Evolutionary conservation across 495 filamentous ascomycete genomes (phyloP), one percentile per base, ranked within the genome.

Genomic region (Penicillium diatomitis): DNA sequence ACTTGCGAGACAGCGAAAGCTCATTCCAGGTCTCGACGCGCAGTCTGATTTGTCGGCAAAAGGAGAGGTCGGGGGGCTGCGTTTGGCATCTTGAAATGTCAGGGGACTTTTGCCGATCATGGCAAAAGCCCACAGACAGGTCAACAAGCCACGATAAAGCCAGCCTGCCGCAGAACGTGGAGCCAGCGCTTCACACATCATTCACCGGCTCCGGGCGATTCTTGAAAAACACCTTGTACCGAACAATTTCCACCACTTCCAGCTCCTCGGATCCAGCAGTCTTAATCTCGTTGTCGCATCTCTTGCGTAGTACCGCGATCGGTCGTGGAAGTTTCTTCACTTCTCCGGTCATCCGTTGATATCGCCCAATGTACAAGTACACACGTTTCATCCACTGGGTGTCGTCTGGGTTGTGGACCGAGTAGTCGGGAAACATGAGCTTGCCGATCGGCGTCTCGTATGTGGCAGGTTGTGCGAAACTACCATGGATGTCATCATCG

Each of bases 331-430:
- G 63, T 58, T 87, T 92, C 77, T 89, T 94, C 6, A 94, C 82
- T 63, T 97, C 89, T 7, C 92, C 92, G 1, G 81, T 85, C 63
- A 98, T 76, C 41, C 91, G 78, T 69, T 98, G 92, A 60, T 96
- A 85, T 64, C 83, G 76, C 8, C 92, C 92, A 4, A 96, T 79
- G 60, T 90, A 95, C 33, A 97, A 64, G 64, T 92, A 87, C 29
- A 87, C 88, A 35, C 76, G 71, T 65, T 90, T 92, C 87, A 91
- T 92, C 90, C 90, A 95, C 20, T 75, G 73, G 6, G 74, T 80
- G 44, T 71, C 69, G 4, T 70, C 70, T 6, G 70, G 71, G 30
- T 65, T 70, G 38, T 71, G 60, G 4, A 70, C 54, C 29, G 79
- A 70, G 54, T 87, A 87, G 47, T 87, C 78, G 4, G 88, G 89